Conservation (phyloP, 495 filamentous ascomycete genomes). For the Polyplosphaeria fusca region DNA sequence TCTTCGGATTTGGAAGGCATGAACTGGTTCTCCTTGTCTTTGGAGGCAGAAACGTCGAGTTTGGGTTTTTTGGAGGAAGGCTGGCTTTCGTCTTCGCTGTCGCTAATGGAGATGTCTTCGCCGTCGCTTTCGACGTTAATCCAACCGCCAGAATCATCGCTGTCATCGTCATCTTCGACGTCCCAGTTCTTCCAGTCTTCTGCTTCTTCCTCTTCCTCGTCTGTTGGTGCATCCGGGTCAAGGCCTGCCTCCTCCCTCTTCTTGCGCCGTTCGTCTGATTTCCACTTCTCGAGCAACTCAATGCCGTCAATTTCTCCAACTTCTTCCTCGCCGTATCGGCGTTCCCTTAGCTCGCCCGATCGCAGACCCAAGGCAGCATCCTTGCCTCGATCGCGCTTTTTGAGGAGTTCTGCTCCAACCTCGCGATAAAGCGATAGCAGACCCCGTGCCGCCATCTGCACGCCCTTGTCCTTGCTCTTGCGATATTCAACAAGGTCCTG, state of each 20-base stretch:
- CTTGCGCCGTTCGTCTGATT: slow-evolving; percentile 77
- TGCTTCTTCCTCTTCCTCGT: slow-evolving; percentile 50
- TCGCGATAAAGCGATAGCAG: slow-evolving; percentile 87
- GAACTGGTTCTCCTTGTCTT: slow-evolving; percentile 34
- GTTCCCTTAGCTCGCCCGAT: slow-evolving; percentile 64
- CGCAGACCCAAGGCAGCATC: slow-evolving; percentile 81
- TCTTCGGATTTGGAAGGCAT: slow-evolving; percentile 12
- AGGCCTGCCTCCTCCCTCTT: slow-evolving; percentile 65
- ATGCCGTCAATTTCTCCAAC: slow-evolving; percentile 85
- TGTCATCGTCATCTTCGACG: slow-evolving; percentile 66
- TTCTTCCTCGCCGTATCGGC: slow-evolving; percentile 76
- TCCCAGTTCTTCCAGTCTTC: slow-evolving; percentile 80
- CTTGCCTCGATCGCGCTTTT: slow-evolving; percentile 87
- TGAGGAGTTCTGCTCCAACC: slow-evolving; percentile 81
- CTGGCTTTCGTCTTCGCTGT: slow-evolving; percentile 56
- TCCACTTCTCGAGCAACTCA: slow-evolving; percentile 88
- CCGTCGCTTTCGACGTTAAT: slow-evolving; percentile 83
- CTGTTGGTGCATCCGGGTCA: slow-evolving; percentile 52
- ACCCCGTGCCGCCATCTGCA: slow-evolving; percentile 94
- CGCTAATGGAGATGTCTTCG: slow-evolving; percentile 68
- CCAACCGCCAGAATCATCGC: slow-evolving; percentile 82
- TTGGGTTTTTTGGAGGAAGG: slow-evolving; percentile 59
- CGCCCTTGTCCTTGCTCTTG: slow-evolving; percentile 95
- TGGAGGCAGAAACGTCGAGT: slow-evolving; percentile 35
- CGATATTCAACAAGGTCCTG: slow-evolving; percentile 95